phyloP scores from a whole-genome alignment of 352 stramenopile genomes.

The Hyaloperonospora brassicae region DNA sequence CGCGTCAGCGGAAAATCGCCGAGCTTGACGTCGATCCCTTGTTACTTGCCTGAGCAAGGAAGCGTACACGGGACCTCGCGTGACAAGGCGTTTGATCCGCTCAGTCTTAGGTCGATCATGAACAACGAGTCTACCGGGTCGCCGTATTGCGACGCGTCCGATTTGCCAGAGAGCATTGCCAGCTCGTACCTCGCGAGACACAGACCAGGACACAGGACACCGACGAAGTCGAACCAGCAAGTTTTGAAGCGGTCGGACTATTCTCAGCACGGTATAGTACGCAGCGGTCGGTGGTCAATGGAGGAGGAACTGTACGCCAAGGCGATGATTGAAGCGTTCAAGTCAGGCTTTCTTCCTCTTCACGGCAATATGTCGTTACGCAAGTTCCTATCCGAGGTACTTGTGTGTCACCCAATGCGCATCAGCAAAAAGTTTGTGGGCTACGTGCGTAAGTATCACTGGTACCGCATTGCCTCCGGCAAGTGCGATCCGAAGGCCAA shows the following conservation, averaged over 20 bases:
- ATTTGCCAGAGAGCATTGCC: constrained; percentile 19
- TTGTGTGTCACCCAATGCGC: constrained; percentile 83
- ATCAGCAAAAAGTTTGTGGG: constrained; percentile 90
- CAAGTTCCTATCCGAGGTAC: constrained; percentile 81
- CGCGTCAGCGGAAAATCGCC: constrained; percentile 60
- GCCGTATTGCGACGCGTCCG: constrained; percentile 12
- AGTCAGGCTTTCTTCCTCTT: constrained; percentile 54
- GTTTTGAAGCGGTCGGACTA: constrained; percentile 75
- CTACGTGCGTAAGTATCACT: constrained; percentile 83
- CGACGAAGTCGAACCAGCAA: constrained; percentile 39
- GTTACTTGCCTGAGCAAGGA: constrained; percentile 5
- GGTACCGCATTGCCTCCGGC: constrained; percentile 65
- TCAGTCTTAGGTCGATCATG: constrained; percentile 72
- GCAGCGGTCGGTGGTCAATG: constrained; percentile 58
- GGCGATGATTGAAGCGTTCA: constrained; percentile 79
- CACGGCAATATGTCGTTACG: constrained; percentile 78
- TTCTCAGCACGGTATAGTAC: constrained; percentile 63
- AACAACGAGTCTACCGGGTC: constrained; percentile 38
- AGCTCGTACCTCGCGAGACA: constrained; percentile 21
- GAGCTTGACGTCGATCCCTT: constrained; percentile 24
- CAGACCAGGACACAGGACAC: constrained; percentile 14
- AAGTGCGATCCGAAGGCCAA: constrained; percentile 49
- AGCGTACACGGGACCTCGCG: constrained; percentile 6
- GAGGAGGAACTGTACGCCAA: constrained; percentile 75
- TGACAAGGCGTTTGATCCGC: constrained; percentile 43